Evolutionary conservation across 2,329 filamentous ascomycete species (phyloP).

Genomic region (Coniochaeta ligniaria): DNA sequence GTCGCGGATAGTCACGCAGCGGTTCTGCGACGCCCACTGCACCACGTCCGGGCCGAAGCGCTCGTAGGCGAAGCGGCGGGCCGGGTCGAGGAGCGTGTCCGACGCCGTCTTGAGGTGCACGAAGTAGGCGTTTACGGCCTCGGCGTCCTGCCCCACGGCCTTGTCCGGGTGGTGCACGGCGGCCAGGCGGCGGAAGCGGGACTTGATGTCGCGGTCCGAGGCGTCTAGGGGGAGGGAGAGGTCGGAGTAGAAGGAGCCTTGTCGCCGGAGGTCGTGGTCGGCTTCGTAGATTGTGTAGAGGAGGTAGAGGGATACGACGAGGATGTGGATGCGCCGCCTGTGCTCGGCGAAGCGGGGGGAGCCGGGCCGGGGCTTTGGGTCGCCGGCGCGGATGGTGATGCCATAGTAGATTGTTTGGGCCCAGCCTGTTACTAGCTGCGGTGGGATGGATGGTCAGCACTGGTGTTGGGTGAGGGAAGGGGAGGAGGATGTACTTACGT

Average conservation of each 20-base stretch:
- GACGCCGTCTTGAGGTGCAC: slow-evolving; percentile 76
- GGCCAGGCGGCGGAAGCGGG: slow-evolving; percentile 71
- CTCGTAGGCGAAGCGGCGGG: slow-evolving; percentile 80
- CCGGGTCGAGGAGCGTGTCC: slow-evolving; percentile 73
- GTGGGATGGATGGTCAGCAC: neutral
- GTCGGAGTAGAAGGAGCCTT: slow-evolving; percentile 71
- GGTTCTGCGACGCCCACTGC: slow-evolving; percentile 41
- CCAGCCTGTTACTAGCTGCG: slow-evolving; percentile 68
- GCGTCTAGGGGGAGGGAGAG: slow-evolving; percentile 64
- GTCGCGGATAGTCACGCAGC: slow-evolving; percentile 63
- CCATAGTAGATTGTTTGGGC: slow-evolving; percentile 79
- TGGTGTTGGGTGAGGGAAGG: slow-evolving; percentile 4
- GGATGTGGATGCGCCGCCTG: slow-evolving; percentile 74
- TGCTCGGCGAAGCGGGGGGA: slow-evolving; percentile 63
- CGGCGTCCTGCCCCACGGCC: slow-evolving; percentile 28
- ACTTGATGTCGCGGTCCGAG: slow-evolving; percentile 71
- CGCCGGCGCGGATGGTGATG: slow-evolving; percentile 82
- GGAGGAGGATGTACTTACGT: slow-evolving; percentile 27
- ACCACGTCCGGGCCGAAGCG: slow-evolving; percentile 72
- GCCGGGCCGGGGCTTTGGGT: slow-evolving; percentile 67
- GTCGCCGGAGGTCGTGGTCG: slow-evolving; percentile 67
- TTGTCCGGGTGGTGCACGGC: slow-evolving; percentile 82
- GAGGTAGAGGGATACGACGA: slow-evolving; percentile 78
- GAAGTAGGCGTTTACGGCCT: slow-evolving; percentile 48
- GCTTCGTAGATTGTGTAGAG: slow-evolving; percentile 90